Base-by-base conservation (phyloP, 2,329 filamentous ascomycete species). In the Cyphellophora europaea region DNA sequence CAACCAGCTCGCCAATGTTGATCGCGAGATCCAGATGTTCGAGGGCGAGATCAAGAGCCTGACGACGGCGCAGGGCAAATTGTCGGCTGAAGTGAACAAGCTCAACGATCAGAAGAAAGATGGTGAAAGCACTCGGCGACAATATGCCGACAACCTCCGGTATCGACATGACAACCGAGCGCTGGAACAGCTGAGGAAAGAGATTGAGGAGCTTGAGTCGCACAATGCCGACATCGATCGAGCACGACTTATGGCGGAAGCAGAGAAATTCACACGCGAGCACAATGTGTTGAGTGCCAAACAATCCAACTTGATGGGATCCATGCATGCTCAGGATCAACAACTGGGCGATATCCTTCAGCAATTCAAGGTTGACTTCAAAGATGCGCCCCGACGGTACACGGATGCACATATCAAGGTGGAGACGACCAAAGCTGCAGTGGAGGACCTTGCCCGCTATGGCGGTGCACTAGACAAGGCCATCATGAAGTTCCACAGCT, bases 401-500 rank as follows among this genome's bases (percentile, higher is more conserved):
- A 85, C 86, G 49, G 80, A 93, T 62, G 74, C 82, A 5, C 84
- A 93, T 56, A 86, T 96, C 63, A 82, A 82, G 48, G 84, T 94
- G 1, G 85, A 79, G 62, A 93, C 88, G 1, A 95, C 86, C 32
- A 93, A 88, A 58, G 89, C 88, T 3, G 89, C 87, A 3, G 84
- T 94, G 36, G 86, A 93, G 38, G 91, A 98, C 55, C 67, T 98
- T 21, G 81, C 72, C 5, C 81, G 84, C 27, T 96, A 93, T 55
- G 72, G 77, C 28, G 71, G 75, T 6, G 91, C 91, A 5, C 72
- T 98, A 10, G 89, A 96, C 65, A 86, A 91, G 43, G 93, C 91
- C 30, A 93, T 98, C 53, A 95, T 98, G 85, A 85, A 84, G 52
- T 98, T 89, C 54, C 91, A 98, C 63, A 74, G 80, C 18, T 66